Conservation (phyloP, 106 monocot species). For the Cymbidium sinense region DNA sequence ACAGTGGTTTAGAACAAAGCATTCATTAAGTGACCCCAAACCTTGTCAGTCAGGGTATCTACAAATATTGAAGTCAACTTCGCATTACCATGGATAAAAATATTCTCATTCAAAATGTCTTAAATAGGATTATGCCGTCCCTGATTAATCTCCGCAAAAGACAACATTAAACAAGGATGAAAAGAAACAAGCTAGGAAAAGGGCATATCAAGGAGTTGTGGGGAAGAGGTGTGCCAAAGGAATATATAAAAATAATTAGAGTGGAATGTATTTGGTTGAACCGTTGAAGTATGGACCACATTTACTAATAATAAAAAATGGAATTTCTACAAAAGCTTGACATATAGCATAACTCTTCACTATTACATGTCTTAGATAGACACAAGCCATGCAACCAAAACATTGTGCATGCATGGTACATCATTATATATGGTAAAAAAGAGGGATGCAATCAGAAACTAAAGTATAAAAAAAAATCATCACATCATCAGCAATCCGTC, state of each 20-base stretch:
- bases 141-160: too few species aligned
- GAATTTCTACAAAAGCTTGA: background rate
- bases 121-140: too few species aligned
- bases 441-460: background rate
- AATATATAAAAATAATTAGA: background rate
- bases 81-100: too few species aligned
- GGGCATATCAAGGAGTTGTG: background rate
- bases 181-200: too few species aligned
- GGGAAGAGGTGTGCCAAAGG: background rate
- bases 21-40: too few species aligned
- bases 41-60: too few species aligned
- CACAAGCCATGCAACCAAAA: background rate
- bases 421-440: background rate
- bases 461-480: background rate
- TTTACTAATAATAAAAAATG: background rate
- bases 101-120: too few species aligned
- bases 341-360: background rate
- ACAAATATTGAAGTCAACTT: too few species aligned
- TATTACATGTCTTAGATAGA: too few species aligned
- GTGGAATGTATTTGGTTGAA: background rate
- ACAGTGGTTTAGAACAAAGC: too few species aligned
- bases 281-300: background rate
- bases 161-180: too few species aligned
- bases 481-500: too few species aligned
- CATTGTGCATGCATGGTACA: background rate